These are phyloP conservation scores for Stromatinia cepivora DNA, from an alignment of 2,329 filamentous ascomycete genomes.

Conservation along the genomic window DNA sequence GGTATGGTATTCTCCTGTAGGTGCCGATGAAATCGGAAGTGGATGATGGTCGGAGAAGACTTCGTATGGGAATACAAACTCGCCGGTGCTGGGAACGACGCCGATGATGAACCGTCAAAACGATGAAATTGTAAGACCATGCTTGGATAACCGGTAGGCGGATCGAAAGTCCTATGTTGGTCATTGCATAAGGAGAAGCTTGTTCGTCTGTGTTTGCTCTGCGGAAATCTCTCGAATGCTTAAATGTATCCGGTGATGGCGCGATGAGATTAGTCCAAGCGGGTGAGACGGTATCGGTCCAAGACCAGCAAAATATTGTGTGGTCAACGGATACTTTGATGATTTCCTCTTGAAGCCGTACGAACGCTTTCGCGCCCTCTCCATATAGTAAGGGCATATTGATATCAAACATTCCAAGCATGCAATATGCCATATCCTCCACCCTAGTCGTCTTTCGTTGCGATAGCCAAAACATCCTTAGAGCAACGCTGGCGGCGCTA, in stretches of 20 bases:
- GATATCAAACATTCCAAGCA: constrained; percentile 43
- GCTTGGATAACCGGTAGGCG: background rate
- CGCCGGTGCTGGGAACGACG: background rate
- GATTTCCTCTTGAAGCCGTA: constrained; percentile 43
- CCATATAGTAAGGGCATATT: constrained; percentile 44
- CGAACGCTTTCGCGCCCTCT: constrained; percentile 41
- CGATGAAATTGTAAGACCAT: background rate
- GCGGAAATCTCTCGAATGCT: background rate
- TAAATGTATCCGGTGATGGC: background rate
- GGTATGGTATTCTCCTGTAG: background rate
- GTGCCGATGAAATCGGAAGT: background rate
- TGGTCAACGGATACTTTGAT: constrained; percentile 26
- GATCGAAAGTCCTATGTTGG: background rate
- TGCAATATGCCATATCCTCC: constrained; percentile 41
- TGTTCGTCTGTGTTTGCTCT: background rate
- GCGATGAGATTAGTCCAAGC: background rate
- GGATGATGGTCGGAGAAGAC: background rate
- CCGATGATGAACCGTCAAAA: background rate
- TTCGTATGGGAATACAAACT: background rate
- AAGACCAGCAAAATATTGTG: background rate
- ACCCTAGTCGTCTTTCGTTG: constrained; percentile 37
- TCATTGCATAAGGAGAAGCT: background rate
- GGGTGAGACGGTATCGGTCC: background rate
- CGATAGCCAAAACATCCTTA: constrained; percentile 8
- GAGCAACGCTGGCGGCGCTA: background rate